Percentiles rank a stretch among this genome's conserved stretches.
Evolutionary conservation across 2,329 filamentous ascomycete species (phyloP).

Genomic region (Helminthosporium solani): DNA sequence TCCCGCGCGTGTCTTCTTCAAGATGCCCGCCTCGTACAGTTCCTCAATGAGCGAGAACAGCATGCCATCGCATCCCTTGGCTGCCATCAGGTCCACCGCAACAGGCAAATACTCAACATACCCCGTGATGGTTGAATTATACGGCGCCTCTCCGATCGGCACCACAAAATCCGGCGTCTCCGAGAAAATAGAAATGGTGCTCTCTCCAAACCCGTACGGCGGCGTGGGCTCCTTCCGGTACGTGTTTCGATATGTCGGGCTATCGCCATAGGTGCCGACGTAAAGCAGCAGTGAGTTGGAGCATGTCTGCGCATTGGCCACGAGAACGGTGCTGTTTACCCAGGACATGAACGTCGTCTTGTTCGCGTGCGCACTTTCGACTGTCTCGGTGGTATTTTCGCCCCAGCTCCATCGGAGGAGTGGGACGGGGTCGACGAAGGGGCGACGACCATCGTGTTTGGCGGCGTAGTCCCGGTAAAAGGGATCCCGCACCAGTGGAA

Average conservation of each 20-base stretch:
- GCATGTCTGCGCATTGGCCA: slow-evolving; percentile 47
- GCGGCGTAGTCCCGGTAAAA: slow-evolving; percentile 54
- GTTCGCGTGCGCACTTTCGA: slow-evolving; percentile 50
- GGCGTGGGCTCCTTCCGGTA: slow-evolving; percentile 47
- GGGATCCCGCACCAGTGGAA: slow-evolving; percentile 47
- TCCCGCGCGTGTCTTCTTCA: slow-evolving; percentile 50
- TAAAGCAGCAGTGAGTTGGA: slow-evolving; percentile 54
- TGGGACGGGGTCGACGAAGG: slow-evolving; percentile 53
- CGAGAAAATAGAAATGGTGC: slow-evolving; percentile 51
- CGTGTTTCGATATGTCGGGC: slow-evolving; percentile 47
- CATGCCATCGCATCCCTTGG: slow-evolving; percentile 62
- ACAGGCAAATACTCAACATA: slow-evolving; percentile 58
- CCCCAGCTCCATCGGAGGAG: slow-evolving; percentile 52
- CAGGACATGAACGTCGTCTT: slow-evolving; percentile 53
- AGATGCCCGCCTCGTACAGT: slow-evolving; percentile 51
- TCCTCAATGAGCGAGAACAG: slow-evolving; percentile 56
- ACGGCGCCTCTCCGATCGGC: slow-evolving; percentile 47
- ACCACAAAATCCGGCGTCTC: slow-evolving; percentile 52
- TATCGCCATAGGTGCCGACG: slow-evolving; percentile 41
- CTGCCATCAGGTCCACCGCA: slow-evolving; percentile 58
- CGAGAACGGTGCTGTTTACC: slow-evolving; percentile 51
- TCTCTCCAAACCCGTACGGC: slow-evolving; percentile 51
- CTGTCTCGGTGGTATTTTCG: slow-evolving; percentile 39
- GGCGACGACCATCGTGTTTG: slow-evolving; percentile 46
- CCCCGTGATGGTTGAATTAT: slow-evolving; percentile 50